Evolutionary conservation across 2,329 filamentous ascomycete genomes (phyloP).

Genomic region (Penicillium janthinellum): DNA sequence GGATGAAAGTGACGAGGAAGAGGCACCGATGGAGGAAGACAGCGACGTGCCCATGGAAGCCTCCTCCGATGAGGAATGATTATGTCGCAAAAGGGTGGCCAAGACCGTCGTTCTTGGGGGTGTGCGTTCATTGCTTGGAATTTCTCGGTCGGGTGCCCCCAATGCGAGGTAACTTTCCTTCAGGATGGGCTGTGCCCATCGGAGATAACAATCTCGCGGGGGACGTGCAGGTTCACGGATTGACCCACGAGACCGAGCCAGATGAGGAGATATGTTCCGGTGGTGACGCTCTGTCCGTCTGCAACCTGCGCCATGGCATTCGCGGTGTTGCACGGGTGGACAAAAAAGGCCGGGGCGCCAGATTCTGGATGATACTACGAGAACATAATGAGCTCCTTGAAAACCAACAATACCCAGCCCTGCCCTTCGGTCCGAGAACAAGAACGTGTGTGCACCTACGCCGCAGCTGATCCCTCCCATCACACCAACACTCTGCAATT

Average conservation of each 20-base stretch:
- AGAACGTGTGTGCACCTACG: conserved; percentile 56
- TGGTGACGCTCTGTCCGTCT: conserved; percentile 38
- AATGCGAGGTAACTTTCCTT: conserved; percentile 17
- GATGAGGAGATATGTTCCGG: conserved; percentile 73
- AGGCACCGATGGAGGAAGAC: conserved; percentile 65
- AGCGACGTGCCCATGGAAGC: conserved; percentile 70
- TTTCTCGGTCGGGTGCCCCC: not conserved
- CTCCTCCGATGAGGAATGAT: conserved; percentile 71
- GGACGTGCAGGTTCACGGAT: conserved; percentile 76
- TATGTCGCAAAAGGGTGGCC: conserved; percentile 1
- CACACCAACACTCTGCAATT: conserved; percentile 62
- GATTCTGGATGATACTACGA: conserved; percentile 78
- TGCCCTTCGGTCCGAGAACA: not conserved
- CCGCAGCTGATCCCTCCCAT: conserved; percentile 76
- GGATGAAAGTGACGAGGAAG: conserved; percentile 59
- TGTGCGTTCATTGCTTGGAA: conserved; percentile 15
- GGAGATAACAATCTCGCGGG: conserved; percentile 60
- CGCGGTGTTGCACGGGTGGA: conserved; percentile 88
- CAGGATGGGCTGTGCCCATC: conserved; percentile 24
- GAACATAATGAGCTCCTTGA: conserved; percentile 37
- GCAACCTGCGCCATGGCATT: conserved; percentile 73
- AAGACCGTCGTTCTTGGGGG: conserved; percentile 14
- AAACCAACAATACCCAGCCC: conserved; percentile 20
- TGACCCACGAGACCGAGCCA: conserved; percentile 89
- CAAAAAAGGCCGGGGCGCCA: conserved; percentile 78